These are phyloP conservation scores for Geum urbanum DNA, from an alignment of 306 rosid genomes.

Conservation along the genomic window DNA sequence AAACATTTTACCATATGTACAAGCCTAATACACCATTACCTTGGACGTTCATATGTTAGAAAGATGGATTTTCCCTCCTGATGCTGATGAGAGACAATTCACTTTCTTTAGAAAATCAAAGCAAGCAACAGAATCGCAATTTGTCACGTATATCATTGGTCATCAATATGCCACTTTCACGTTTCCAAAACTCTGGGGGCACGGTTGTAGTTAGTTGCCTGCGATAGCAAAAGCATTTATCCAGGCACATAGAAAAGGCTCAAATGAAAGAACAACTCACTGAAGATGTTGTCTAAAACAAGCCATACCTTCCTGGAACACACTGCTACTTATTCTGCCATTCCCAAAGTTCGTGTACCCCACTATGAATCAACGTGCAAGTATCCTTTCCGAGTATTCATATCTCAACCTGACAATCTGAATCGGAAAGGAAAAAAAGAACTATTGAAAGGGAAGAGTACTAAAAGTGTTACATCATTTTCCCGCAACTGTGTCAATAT, in stretches of 20 bases:
- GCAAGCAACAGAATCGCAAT: slow-evolving; percentile 17
- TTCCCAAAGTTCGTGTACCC: no score
- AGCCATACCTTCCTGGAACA: slow-evolving; percentile 19
- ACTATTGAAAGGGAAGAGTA: not conserved
- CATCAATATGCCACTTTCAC: slow-evolving; percentile 25
- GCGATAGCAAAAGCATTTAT: slow-evolving; percentile 7
- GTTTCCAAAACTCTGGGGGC: slow-evolving; percentile 29
- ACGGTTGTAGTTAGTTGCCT: slow-evolving; percentile 28
- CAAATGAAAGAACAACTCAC: no score
- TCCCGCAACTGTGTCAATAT: not conserved
- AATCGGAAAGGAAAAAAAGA: not conserved
- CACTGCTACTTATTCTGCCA: slow-evolving; percentile 27
- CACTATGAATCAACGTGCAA: slow-evolving; percentile 37
- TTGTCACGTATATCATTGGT: slow-evolving; percentile 20
- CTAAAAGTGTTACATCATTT: not conserved
- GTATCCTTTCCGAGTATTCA: slow-evolving; percentile 32
- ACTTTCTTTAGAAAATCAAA: slow-evolving; percentile 35
- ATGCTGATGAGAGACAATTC: slow-evolving; percentile 33
- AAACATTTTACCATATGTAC: not conserved
- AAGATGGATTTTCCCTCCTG: slow-evolving; percentile 36
- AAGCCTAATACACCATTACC: slow-evolving; percentile 21
- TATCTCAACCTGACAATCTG: slow-evolving; percentile 40
- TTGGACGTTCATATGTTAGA: slow-evolving; percentile 27
- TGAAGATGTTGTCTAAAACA: not conserved
- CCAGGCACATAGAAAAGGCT: not conserved